Percentiles rank a stretch among this genome's conserved stretches.
Conservation (phyloP, 2,329 filamentous ascomycete genomes). For the Bimuria novae-zelandiae region DNA sequence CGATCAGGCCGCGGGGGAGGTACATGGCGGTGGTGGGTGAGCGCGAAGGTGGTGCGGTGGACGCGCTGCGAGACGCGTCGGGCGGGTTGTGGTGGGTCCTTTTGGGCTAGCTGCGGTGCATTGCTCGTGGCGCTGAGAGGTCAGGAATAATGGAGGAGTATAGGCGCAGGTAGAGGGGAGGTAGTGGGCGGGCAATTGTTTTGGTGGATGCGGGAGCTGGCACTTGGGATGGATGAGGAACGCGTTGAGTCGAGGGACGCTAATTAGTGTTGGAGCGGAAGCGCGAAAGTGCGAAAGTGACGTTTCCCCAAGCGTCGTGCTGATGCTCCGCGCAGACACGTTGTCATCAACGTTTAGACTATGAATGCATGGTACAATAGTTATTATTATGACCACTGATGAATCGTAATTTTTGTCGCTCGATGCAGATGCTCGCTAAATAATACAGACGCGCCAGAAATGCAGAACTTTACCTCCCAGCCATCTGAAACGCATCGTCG, state of each 20-base stretch:
- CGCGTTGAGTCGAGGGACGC: constrained; percentile 22
- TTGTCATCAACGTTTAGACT: no score
- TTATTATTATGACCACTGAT: neutral
- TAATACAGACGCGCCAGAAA: constrained; percentile 3
- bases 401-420: neutral
- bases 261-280: neutral
- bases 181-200: constrained; percentile 26
- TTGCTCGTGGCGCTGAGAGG: constrained; percentile 23
- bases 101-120: constrained; percentile 21
- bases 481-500: neutral
- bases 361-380: neutral
- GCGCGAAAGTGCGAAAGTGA: constrained; percentile 1
- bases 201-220: constrained; percentile 29
- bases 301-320: no score
- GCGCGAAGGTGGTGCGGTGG: constrained; percentile 21
- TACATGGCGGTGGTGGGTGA: constrained; percentile 67
- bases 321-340: neutral
- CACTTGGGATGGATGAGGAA: constrained; percentile 18
- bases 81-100: constrained; percentile 18
- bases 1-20: constrained; percentile 86
- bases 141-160: constrained; percentile 22
- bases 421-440: constrained; percentile 5
- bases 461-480: neutral
- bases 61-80: constrained; percentile 32
- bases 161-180: constrained; percentile 17